Evolutionary conservation across 2,329 filamentous ascomycete species (phyloP).

Genomic region (Sporothrix pseudoabietina): DNA sequence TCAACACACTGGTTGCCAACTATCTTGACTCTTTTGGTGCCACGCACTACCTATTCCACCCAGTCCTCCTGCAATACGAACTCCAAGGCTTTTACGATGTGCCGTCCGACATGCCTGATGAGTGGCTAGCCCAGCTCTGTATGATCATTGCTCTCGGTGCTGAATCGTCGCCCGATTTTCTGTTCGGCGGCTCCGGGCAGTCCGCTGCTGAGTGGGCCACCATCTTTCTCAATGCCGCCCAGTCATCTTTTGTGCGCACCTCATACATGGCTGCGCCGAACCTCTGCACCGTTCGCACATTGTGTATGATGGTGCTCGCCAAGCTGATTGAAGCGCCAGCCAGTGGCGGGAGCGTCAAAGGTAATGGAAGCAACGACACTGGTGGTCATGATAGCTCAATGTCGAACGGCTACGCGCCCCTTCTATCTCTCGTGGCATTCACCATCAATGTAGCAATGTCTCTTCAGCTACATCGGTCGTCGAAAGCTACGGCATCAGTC

Average conservation of each 20-base stretch:
- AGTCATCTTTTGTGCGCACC: slow-evolving; percentile 36
- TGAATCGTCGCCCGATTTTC: slow-evolving; percentile 31
- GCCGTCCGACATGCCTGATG: slow-evolving; percentile 33
- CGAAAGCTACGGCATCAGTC: neutral
- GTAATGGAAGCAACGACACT: neutral
- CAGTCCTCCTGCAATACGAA: slow-evolving; percentile 35
- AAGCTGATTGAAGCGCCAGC: slow-evolving; percentile 37
- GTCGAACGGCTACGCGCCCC: slow-evolving; percentile 26
- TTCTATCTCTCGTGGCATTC: slow-evolving; percentile 37
- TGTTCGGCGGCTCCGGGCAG: slow-evolving; percentile 34
- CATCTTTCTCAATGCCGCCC: slow-evolving; percentile 36
- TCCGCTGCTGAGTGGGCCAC: slow-evolving; percentile 35
- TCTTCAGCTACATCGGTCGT: slow-evolving; percentile 37
- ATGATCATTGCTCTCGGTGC: slow-evolving; percentile 38
- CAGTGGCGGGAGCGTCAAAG: slow-evolving; percentile 27
- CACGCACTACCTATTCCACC: slow-evolving; percentile 37
- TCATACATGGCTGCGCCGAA: slow-evolving; percentile 35
- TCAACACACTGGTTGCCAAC: slow-evolving; percentile 35
- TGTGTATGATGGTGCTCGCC: slow-evolving; percentile 37
- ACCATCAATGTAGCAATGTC: slow-evolving; percentile 34
- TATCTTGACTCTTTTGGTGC: slow-evolving; percentile 38
- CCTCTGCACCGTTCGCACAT: slow-evolving; percentile 36
- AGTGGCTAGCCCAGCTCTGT: slow-evolving; percentile 38
- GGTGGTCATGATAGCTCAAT: neutral
- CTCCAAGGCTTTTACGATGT: slow-evolving; percentile 35